Evolutionary conservation across 805 yeast species (phyloP), one percentile per base, ranked within the genome.

Genomic region (Blastobotrys attinorum): DNA sequence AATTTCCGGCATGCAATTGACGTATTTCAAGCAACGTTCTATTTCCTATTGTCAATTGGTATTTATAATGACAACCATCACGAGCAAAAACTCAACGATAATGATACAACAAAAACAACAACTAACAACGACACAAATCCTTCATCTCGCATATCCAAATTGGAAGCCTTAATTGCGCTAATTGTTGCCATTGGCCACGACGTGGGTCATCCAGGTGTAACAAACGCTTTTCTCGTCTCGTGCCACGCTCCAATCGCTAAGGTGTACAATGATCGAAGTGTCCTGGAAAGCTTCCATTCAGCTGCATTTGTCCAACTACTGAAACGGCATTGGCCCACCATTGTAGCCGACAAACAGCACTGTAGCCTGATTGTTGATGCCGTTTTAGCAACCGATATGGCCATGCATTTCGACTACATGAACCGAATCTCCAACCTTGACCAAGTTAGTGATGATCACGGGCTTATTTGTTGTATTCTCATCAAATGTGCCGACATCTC

Each of bases 401-500:
- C 89, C 0, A 73, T 76, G 55, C 98, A 92, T 67, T 77, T 76
- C 51, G 79, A 72, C 37, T 88, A 83, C 61, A 77, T 88, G 53
- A 65, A 66, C 32, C 57, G 62, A 32, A 57, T 66, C 13, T 56
- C 57, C 11, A 45, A 51, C 18, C 15, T 20, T 31, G n/a, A 25
- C 15, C 33, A 21, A 21, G 27, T 25, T n/a, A 15, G 22, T 13
- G 35, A 13, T 10, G 20, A 39, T 37, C 46, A 58, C 11, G 44
- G 51, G 45, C 70, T 83, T 50, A 63, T 87, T 31, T 70, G 82
- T 36, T 74, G 85, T 21, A 65, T 88, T 47, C 71, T 90, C 47
- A 77, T 92, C 48, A 92, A 92, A 66, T 87, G 95, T 62, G 97
- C 97, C 2, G 98, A 92, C 65, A 87, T 92, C 37, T 85, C 96